Evolutionary conservation across 805 yeast species (phyloP).

Genomic region (Diddensiella santjacobensis): DNA sequence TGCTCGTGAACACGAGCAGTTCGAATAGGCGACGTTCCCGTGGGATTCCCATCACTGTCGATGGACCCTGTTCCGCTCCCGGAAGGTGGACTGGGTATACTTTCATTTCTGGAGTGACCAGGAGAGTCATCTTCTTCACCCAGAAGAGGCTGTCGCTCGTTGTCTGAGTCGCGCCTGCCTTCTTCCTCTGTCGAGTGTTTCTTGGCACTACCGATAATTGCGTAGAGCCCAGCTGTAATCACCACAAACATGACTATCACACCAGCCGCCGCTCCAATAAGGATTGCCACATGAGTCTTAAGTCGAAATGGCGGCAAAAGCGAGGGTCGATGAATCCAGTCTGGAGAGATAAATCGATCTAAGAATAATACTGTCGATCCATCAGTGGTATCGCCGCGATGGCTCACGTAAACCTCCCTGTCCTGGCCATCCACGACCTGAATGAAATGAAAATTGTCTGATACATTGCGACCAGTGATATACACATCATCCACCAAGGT

Average conservation of each 20-base stretch:
- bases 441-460: slow-evolving; percentile 27
- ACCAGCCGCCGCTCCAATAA: slow-evolving; percentile 31
- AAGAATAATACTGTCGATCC: slow-evolving; percentile 32
- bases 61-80: neutral
- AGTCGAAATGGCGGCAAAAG: slow-evolving; percentile 27
- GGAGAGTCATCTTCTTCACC: slow-evolving; percentile 1
- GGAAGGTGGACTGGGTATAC: neutral
- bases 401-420: slow-evolving; percentile 22
- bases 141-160: slow-evolving; percentile 16
- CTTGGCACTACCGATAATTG: slow-evolving; percentile 15
- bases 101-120: neutral
- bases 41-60: neutral
- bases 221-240: slow-evolving; percentile 13
- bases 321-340: slow-evolving; percentile 28
- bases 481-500: slow-evolving; percentile 25
- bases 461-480: slow-evolving; percentile 19
- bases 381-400: slow-evolving; percentile 27
- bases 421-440: slow-evolving; percentile 24
- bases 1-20: slow-evolving; percentile 26
- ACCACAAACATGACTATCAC: slow-evolving; percentile 18
- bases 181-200: slow-evolving; percentile 1
- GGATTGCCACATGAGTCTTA: slow-evolving; percentile 31
- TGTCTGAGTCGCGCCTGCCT: neutral
- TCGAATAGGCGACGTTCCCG: slow-evolving; percentile 23
- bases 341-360: slow-evolving; percentile 33